Percentiles rank a stretch among this genome's conserved stretches.
Evolutionary conservation across 2,329 filamentous ascomycete genomes (phyloP).

Genomic region (Cladosporium cucumerinum): DNA sequence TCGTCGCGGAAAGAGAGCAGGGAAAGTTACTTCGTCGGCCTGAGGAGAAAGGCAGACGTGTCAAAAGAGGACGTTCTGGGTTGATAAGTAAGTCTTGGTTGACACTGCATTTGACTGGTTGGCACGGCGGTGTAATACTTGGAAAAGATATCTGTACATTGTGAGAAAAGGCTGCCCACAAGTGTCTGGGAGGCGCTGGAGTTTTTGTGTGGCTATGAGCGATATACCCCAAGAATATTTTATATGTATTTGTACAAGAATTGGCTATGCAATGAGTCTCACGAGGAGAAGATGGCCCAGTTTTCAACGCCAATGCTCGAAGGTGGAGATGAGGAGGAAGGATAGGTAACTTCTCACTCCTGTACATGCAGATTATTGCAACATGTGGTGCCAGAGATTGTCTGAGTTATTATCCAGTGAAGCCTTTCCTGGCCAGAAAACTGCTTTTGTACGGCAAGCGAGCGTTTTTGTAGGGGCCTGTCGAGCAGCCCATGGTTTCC

Average conservation of each 20-base stretch:
- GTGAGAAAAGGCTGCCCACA: neutral
- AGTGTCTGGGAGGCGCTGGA: neutral
- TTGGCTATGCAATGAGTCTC: neutral
- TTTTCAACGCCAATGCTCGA: neutral
- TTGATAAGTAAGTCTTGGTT: neutral
- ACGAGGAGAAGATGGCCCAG: neutral
- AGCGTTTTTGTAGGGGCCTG: neutral
- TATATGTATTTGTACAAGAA: slow-evolving; percentile 4
- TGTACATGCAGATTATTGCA: neutral
- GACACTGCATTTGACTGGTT: neutral
- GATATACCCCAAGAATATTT: slow-evolving; percentile 4
- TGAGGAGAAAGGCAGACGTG: slow-evolving; percentile 61
- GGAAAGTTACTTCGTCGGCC: slow-evolving; percentile 81
- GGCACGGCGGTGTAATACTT: neutral
- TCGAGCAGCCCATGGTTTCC: neutral
- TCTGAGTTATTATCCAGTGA: neutral
- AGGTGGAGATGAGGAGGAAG: neutral
- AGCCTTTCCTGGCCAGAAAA: neutral
- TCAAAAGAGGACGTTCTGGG: slow-evolving; percentile 46
- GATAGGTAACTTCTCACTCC: neutral
- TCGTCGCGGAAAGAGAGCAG: slow-evolving; percentile 72
- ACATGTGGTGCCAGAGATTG: neutral
- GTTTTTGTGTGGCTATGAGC: neutral
- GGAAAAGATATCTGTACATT: neutral
- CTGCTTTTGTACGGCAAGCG: neutral